Conservation (phyloP, 2,329 filamentous ascomycete genomes). For the Aspergillus aculeatus region DNA sequence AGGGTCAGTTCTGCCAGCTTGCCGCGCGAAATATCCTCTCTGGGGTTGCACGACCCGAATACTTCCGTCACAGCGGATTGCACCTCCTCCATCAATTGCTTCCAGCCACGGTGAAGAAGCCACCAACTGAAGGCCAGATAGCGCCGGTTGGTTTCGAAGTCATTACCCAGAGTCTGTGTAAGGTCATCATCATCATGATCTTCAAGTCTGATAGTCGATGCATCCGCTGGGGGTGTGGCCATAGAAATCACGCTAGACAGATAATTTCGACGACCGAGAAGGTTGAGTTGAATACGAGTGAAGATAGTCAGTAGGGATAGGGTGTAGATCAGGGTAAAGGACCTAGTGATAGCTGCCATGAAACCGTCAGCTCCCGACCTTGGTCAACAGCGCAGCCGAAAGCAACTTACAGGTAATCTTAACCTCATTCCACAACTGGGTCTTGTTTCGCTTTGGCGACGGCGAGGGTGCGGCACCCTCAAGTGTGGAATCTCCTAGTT, state of each 20-base stretch:
- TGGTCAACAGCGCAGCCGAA: not conserved
- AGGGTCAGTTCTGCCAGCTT: constrained; percentile 76
- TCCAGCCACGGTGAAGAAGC: constrained; percentile 88
- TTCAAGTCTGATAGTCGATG: constrained; percentile 79
- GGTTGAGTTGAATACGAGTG: constrained; percentile 93
- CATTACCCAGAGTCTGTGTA: constrained; percentile 81
- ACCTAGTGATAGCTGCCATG: constrained; percentile 73
- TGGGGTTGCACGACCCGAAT: constrained; percentile 83
- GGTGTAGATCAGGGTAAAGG: constrained; percentile 90
- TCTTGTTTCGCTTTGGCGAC: constrained; percentile 73
- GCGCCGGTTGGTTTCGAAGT: constrained; percentile 92
- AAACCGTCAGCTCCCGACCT: constrained; percentile 12
- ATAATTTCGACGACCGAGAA: constrained; percentile 91
- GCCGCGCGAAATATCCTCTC: constrained; percentile 81
- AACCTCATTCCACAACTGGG: constrained; percentile 94
- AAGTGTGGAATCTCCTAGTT: constrained; percentile 60
- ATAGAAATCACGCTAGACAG: constrained; percentile 92
- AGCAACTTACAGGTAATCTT: constrained; percentile 78
- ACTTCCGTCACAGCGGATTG: constrained; percentile 83
- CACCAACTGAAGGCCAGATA: constrained; percentile 99
- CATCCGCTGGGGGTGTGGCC: constrained; percentile 70
- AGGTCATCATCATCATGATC: constrained; percentile 93
- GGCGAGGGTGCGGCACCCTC: constrained; percentile 45
- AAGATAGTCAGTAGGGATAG: constrained; percentile 85
- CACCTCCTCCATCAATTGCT: constrained; percentile 76